Conservation (phyloP, 352 stramenopile species). For the Phytopythium litorale region DNA sequence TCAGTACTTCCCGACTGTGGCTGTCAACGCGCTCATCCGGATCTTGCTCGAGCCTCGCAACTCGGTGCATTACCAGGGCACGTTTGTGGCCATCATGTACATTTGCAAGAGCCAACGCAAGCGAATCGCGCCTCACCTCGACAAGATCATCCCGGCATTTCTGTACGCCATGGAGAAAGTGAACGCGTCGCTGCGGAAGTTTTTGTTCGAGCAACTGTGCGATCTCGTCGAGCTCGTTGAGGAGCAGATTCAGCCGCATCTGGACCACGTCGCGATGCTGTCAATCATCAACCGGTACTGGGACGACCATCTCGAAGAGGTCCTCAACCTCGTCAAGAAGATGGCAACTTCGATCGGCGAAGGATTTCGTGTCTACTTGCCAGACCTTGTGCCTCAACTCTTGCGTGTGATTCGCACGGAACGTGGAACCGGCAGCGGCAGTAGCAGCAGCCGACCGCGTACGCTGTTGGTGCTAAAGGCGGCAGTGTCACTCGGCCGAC, state of each 20-base stretch:
- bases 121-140: conserved; percentile 93
- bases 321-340: conserved; percentile 97
- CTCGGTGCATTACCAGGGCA: conserved; percentile 95
- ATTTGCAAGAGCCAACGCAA: conserved; percentile 97
- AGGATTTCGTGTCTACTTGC: conserved; percentile 87
- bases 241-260: conserved; percentile 93
- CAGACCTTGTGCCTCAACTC: conserved; percentile 85
- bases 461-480: conserved; percentile 82
- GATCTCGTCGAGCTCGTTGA: conserved; percentile 96
- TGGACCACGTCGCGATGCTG: conserved; percentile 80
- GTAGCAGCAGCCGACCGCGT: conserved; percentile 56
- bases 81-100: conserved; percentile 98
- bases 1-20: conserved; percentile 97
- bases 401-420: conserved; percentile 83
- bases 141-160: conserved; percentile 97
- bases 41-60: conserved; percentile 97
- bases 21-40: conserved; percentile 95
- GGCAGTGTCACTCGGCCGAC: conserved; percentile 60
- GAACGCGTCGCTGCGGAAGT: conserved; percentile 89
- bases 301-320: conserved; percentile 93
- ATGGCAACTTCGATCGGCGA: conserved; percentile 81
- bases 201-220: conserved; percentile 95
- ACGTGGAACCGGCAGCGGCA: conserved; percentile 20
- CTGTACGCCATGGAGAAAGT: conserved; percentile 91
- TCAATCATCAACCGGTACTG: conserved; percentile 83